These are phyloP conservation scores for Venturia aucupariae DNA, from an alignment of 2,329 filamentous ascomycete genomes.

Conservation along the genomic window DNA sequence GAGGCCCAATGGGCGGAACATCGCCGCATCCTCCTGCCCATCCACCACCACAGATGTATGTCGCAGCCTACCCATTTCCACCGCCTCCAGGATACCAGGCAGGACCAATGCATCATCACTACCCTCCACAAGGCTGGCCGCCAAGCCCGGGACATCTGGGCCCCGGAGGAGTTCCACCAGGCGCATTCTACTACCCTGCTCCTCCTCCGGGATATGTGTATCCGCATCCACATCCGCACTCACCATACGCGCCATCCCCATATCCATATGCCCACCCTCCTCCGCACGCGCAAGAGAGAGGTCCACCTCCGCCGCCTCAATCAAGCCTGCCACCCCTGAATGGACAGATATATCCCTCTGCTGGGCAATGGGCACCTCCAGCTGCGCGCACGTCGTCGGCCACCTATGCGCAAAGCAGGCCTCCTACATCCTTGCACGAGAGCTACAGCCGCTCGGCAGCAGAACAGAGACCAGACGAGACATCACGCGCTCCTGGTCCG, in stretches of 20 bases:
- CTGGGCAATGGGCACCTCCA: not conserved
- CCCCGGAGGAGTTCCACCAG: conserved; percentile 32
- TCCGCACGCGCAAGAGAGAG: not conserved
- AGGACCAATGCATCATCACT: conserved; percentile 4
- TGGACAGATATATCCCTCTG: not conserved
- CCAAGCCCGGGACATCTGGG: conserved; percentile 22
- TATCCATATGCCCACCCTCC: not conserved
- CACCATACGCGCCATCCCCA: conserved; percentile 6
- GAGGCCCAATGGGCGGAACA: conserved; percentile 50
- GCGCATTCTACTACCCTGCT: conserved; percentile 29
- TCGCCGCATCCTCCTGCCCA: conserved; percentile 1
- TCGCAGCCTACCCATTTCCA: conserved; percentile 17
- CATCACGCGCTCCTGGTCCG: conserved; percentile 3
- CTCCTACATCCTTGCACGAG: not conserved
- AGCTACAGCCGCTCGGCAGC: conserved; percentile 1
- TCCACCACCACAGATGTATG: conserved; percentile 30
- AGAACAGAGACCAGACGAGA: not conserved
- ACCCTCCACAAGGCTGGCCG: conserved; percentile 30
- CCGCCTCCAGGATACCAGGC: conserved; percentile 27
- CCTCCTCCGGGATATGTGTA: not conserved
- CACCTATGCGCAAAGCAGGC: conserved; percentile 1
- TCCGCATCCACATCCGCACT: not conserved
- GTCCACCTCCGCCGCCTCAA: conserved; percentile 3
- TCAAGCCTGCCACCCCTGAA: conserved; percentile 3
- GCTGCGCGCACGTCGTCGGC: not conserved